Evolutionary conservation across 148 eudicot genomes (phyloP), one percentile per base, ranked within the genome.

Genomic region (Dysphania ambrosioides): DNA sequence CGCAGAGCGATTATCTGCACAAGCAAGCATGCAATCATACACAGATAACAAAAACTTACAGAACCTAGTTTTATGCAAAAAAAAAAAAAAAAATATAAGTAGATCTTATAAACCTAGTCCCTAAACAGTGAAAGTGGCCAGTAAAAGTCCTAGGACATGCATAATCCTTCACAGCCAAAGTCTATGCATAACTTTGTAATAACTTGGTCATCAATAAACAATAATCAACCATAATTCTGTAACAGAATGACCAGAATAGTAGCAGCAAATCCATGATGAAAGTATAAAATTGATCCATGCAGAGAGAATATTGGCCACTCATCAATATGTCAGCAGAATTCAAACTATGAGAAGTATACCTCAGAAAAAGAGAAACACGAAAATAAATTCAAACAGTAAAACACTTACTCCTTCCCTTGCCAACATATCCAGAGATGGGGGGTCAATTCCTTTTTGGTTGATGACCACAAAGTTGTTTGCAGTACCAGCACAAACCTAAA

Each of bases 361-460:
- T 53, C 21, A 2, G 42, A 58, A 23, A 13, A 51, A 49, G 36
- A 36, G 30, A 3, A 8, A 36, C n/a, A 23, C 59, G 55, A 10
- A 16, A 10, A 1, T 30, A 8, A 31, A 44, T 41, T 27, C 62
- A 26, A 27, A 65, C 10, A n/a, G n/a, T n/a, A n/a, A n/a, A n/a
- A 38, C 56, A 76, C 97, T 85, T 87, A 95, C 98, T 80, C 98
- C 98, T 61, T 85, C 97, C 79, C 89, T 83, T 23, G 97, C 98
- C 82, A 95, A 93, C 78, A 92, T 80, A 80, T 95, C 98, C 80
- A 95, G 65, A 63, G 98, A 95, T 66, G 97, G 96, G 68, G 98
- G 98, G 77, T 95, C 98, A 66, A 95, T 95, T 75, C 98, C 98
- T 82, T 95, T 92, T 77, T 92, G 98, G 78, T 92, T 95, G 67